These are phyloP conservation scores for Talaromyces borbonicus DNA, from an alignment of 495 filamentous ascomycete genomes.

Conservation along the genomic window DNA sequence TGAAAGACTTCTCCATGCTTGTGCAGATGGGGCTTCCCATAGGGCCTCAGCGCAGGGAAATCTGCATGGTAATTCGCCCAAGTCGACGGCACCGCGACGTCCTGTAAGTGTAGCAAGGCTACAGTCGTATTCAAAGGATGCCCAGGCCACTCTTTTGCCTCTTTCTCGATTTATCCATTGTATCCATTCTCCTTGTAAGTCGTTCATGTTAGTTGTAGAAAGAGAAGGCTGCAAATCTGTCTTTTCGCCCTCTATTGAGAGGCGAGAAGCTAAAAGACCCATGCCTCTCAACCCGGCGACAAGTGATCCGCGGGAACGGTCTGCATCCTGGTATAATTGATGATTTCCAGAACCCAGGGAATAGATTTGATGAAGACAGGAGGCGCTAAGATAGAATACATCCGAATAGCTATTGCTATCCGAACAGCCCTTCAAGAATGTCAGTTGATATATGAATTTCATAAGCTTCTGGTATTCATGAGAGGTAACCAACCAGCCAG, in stretches of 20 bases:
- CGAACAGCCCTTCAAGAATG: background rate
- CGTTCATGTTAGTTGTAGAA: background rate
- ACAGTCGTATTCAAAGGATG: slow-evolving; percentile 5
- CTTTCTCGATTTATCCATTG: slow-evolving; percentile 4
- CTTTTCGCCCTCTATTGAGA: slow-evolving; percentile 1
- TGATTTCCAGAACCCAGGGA: slow-evolving; percentile 3
- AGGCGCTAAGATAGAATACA: slow-evolving; percentile 1
- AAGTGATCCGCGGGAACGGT: background rate
- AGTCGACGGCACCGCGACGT: slow-evolving; percentile 1
- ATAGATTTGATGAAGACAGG: slow-evolving; percentile 6
- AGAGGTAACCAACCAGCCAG: slow-evolving; percentile 2
- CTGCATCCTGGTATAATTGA: slow-evolving; percentile 5
- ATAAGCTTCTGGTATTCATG: too few relatives aligned
- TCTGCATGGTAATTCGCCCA: slow-evolving; percentile 3
- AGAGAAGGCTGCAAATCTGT: background rate
- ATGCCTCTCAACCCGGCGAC: background rate
- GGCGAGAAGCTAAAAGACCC: background rate
- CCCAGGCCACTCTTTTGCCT: background rate
- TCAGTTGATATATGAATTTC: background rate
- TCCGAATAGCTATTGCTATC: slow-evolving; percentile 5
- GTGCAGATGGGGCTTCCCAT: slow-evolving; percentile 4
- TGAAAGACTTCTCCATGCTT: slow-evolving; percentile 5
- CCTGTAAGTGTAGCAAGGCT: slow-evolving; percentile 1
- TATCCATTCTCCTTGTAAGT: background rate
- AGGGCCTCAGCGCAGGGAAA: slow-evolving; percentile 4